Evolutionary conservation across 2,329 filamentous ascomycete species (phyloP).

Genomic region (Lecanicillium sp.): DNA sequence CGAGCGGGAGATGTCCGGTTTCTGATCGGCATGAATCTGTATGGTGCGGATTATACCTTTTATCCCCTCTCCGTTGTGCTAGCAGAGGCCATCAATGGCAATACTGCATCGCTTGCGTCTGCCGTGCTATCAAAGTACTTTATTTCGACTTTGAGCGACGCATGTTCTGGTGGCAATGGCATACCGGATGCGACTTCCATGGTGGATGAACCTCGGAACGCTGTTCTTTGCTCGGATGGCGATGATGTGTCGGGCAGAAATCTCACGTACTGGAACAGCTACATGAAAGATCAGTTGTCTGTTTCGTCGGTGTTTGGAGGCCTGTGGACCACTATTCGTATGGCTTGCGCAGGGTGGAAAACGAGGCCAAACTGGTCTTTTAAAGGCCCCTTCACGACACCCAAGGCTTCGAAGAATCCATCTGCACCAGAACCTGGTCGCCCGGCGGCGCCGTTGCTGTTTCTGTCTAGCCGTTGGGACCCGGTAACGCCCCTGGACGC

Average conservation of each 20-base stretch:
- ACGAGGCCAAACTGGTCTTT: constrained; percentile 3
- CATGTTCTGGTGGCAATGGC: background rate
- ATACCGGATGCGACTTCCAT: background rate
- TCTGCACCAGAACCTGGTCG: constrained; percentile 19
- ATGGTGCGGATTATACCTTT: background rate
- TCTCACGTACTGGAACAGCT: constrained; percentile 22
- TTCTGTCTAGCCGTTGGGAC: constrained; percentile 36
- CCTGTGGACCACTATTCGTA: constrained; percentile 29
- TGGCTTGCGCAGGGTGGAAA: constrained; percentile 34
- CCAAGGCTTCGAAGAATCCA: background rate
- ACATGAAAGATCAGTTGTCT: constrained; percentile 22
- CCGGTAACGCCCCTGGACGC: constrained; percentile 39
- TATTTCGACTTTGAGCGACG: background rate
- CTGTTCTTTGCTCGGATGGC: constrained; percentile 32
- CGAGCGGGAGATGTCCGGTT: background rate
- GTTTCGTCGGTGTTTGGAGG: constrained; percentile 28
- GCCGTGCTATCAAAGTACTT: accelerated
- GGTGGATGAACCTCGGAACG: background rate
- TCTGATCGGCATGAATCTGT: background rate
- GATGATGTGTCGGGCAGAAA: constrained; percentile 18
- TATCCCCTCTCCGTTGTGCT: background rate
- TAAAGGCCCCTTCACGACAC: constrained; percentile 9
- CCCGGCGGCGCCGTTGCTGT: constrained; percentile 38
- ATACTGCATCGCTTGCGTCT: background rate
- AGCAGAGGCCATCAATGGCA: background rate